Percentiles rank a stretch among this genome's conserved stretches.
Conservation (phyloP, 208 protist genomes). For the Acanthamoeba lenticulata region DNA sequence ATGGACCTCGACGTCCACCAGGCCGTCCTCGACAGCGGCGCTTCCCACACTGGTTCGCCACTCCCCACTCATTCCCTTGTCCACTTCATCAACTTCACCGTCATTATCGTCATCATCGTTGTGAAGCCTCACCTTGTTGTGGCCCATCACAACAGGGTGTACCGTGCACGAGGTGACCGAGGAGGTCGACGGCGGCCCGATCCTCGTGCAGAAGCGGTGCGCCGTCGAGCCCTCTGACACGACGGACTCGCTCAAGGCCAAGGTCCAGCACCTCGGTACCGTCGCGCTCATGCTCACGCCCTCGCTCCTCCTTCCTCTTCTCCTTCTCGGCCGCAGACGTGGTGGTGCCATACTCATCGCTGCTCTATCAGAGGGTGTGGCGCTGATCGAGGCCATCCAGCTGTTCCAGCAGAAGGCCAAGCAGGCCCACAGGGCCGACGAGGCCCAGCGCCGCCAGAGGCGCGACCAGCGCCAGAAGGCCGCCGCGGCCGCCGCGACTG, state of each 20-base stretch:
- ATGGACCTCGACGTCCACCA: conserved; percentile 70
- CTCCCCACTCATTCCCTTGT: background rate
- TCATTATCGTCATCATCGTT: background rate
- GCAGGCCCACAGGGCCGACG: background rate
- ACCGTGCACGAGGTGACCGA: conserved; percentile 62
- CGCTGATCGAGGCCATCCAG: conserved; percentile 65
- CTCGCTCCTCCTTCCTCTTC: background rate
- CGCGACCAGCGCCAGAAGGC: background rate
- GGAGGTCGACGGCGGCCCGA: conserved; percentile 65
- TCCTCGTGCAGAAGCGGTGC: conserved; percentile 70
- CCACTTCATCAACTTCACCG: background rate
- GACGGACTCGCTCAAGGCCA: conserved; percentile 62
- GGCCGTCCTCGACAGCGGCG: conserved; percentile 30
- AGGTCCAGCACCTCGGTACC: conserved; percentile 67
- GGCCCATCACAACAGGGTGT: background rate
- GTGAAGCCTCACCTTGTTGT: background rate
- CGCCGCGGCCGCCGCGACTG: background rate
- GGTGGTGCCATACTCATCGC: background rate
- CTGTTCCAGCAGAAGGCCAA: conserved; percentile 35
- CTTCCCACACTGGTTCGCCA: background rate
- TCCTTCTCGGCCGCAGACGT: background rate
- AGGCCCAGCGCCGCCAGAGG: background rate
- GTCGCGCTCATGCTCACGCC: background rate
- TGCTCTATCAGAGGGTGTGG: conserved; percentile 12
- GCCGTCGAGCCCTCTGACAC: conserved; percentile 3